Base-by-base conservation (phyloP, 2,329 filamentous ascomycete genomes). In the Nannizziopsis arthrosporioides region DNA sequence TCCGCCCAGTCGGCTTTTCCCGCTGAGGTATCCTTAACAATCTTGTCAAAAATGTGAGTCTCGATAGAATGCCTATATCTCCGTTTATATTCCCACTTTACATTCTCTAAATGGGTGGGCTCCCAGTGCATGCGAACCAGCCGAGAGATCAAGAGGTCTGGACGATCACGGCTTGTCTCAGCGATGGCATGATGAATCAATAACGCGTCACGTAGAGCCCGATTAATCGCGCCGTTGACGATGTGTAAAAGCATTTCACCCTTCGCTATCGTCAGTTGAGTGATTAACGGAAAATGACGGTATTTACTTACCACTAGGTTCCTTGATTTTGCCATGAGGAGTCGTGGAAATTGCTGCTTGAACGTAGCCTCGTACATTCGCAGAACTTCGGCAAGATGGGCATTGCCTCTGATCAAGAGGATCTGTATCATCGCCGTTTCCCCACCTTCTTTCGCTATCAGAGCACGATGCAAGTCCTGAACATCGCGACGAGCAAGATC, bases 141-240 rank as follows among this genome's bases (percentile, higher is more conserved):
- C 1, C 92, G 77, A 2, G 84, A 89, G 54, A 94, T 93, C 44
- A 98, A 78, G 42, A 95, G 71, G 63, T 95, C 90, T 40, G 85
- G 83, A 27, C 90, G 80, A 60, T 90, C 85, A 54, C 77, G 78
- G 54, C 76, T 78, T 1, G 82, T 80, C 1, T 83, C 77, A 15
- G 81, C 83, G 55, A 96, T 80, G 1, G 92, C 90, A 69, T 96
- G 92, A 65, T 94, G 82, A 1, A 98, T 73, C 2, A 96, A 80
- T 34, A 95, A 76, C 2, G 90, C 87, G 64, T 96, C 92, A 48
- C 92, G 85, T 53, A 94, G 87, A 5, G 92, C 89, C 51, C 85
- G 85, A 70, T 96, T 96, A 70, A 96, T 94, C 49, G 94, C 81
- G 59, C 92, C 92, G 68, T 96, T 95, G 60, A 98, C 82, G 57